Conservation (phyloP, 495 filamentous ascomycete genomes). For the Penicillium pulvis region DNA sequence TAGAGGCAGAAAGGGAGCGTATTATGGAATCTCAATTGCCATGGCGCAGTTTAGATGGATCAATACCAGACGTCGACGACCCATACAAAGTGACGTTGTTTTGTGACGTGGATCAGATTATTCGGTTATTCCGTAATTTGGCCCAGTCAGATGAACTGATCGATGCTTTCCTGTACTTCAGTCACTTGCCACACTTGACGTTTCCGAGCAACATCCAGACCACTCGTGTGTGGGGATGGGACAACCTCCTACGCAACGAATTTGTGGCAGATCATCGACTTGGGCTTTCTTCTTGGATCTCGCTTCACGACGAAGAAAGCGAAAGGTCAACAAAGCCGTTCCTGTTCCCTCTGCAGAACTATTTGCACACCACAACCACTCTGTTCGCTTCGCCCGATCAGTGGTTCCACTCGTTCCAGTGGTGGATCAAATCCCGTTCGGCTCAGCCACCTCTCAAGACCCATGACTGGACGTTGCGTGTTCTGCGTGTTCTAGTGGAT, state of each 20-base stretch:
- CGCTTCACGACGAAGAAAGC: constrained; percentile 7
- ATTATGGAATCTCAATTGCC: constrained; percentile 56
- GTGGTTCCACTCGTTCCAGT: constrained; percentile 49
- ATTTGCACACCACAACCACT: constrained; percentile 39
- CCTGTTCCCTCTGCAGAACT: constrained; percentile 34
- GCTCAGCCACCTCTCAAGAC: constrained; percentile 19
- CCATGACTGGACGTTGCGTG: constrained; percentile 51
- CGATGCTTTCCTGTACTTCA: constrained; percentile 71
- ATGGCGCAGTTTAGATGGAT: constrained; percentile 64
- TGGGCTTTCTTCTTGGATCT: constrained; percentile 32
- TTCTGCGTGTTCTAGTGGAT: constrained; percentile 58
- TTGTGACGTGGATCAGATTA: constrained; percentile 67
- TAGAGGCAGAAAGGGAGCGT: constrained; percentile 56
- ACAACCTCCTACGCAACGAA: constrained; percentile 52
- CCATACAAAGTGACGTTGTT: constrained; percentile 77
- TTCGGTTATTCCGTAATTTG: constrained; percentile 54
- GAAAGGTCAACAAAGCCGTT: constrained; percentile 20
- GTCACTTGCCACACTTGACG: constrained; percentile 58
- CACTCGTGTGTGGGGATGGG: constrained; percentile 40
- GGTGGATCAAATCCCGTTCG: constrained; percentile 29
- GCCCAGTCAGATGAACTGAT: constrained; percentile 48
- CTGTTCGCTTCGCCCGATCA: constrained; percentile 35
- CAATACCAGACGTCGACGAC: constrained; percentile 62
- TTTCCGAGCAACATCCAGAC: constrained; percentile 21
- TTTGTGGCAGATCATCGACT: constrained; percentile 28